Conservation (phyloP, 805 yeast genomes). For the Cyberlindnera xylosilytica region DNA sequence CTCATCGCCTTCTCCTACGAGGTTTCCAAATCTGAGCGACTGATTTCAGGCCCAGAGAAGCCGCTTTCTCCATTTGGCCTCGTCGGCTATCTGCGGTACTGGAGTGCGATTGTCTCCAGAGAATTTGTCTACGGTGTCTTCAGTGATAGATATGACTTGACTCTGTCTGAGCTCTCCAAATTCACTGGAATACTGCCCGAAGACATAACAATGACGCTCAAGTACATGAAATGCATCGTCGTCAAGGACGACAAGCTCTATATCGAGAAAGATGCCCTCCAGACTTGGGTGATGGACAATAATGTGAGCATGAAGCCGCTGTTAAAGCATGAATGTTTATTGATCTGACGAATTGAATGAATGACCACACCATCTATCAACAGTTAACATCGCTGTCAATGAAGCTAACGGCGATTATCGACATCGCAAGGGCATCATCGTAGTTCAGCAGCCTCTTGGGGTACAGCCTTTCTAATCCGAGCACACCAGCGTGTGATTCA, state of each 20-base stretch:
- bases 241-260: slow-evolving; percentile 22
- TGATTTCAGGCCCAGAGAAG: slow-evolving; percentile 84
- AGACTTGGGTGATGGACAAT: slow-evolving; percentile 18
- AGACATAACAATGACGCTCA: slow-evolving; percentile 58
- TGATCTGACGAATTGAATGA: slow-evolving; percentile 3
- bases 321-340: slow-evolving; percentile 11
- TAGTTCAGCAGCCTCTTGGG: too few relatives aligned
- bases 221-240: slow-evolving; percentile 47
- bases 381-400: too few relatives aligned
- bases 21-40: slow-evolving; percentile 60
- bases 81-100: slow-evolving; percentile 66
- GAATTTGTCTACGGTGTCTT: slow-evolving; percentile 42
- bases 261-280: slow-evolving; percentile 13
- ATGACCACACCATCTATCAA: background rate
- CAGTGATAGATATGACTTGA: slow-evolving; percentile 29
- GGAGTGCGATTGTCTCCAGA: slow-evolving; percentile 57
- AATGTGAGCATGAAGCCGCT: slow-evolving; percentile 17
- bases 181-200: slow-evolving; percentile 61
- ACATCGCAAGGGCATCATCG: too few relatives aligned
- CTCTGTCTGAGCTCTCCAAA: slow-evolving; percentile 48
- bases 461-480: too few relatives aligned
- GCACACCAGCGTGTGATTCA: too few relatives aligned
- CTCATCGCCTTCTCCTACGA: slow-evolving; percentile 82
- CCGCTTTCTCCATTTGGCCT: slow-evolving; percentile 85
- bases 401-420: too few relatives aligned